phyloP scores from a whole-genome alignment of 805 yeast species.

The Hanseniaspora singularis region DNA sequence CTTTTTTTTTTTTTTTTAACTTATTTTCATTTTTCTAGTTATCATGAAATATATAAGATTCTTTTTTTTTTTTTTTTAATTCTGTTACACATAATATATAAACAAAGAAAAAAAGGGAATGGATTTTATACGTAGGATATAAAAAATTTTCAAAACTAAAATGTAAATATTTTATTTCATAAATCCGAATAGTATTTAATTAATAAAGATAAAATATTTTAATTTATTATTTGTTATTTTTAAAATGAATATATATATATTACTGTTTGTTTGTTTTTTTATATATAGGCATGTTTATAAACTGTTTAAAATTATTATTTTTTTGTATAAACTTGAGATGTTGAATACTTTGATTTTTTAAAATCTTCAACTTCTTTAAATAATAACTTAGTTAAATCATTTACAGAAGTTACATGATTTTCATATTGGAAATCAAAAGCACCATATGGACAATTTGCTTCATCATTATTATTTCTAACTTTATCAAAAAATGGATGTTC shows the following conservation, averaged over 20 bases:
- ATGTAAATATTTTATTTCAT: too few relatives aligned
- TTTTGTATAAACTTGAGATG: background rate
- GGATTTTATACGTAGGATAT: too few relatives aligned
- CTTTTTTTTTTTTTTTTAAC: too few relatives aligned
- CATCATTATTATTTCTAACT: slow-evolving; percentile 46
- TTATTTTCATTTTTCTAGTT: background rate
- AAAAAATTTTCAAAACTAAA: too few relatives aligned
- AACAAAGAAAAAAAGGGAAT: too few relatives aligned
- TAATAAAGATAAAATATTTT: too few relatives aligned
- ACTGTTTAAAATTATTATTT: too few relatives aligned
- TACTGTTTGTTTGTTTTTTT: too few relatives aligned
- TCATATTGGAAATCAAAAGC: slow-evolving; percentile 64
- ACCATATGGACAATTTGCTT: slow-evolving; percentile 36
- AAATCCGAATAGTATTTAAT: too few relatives aligned
- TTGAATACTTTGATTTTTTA: slow-evolving; percentile 27
- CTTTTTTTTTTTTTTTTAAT: background rate
- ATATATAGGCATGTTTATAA: too few relatives aligned
- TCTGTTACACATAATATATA: too few relatives aligned
- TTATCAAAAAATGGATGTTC: slow-evolving; percentile 42
- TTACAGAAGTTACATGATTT: slow-evolving; percentile 28
- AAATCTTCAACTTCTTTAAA: slow-evolving; percentile 44
- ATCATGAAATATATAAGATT: background rate
- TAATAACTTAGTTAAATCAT: slow-evolving; percentile 38
- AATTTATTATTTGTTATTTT: background rate
- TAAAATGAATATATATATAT: too few relatives aligned